Percentiles rank a stretch among this genome's conserved stretches.
Conservation (phyloP, 176 grass and related monocot genomes). For the barley (Hordeum vulgare) region DNA sequence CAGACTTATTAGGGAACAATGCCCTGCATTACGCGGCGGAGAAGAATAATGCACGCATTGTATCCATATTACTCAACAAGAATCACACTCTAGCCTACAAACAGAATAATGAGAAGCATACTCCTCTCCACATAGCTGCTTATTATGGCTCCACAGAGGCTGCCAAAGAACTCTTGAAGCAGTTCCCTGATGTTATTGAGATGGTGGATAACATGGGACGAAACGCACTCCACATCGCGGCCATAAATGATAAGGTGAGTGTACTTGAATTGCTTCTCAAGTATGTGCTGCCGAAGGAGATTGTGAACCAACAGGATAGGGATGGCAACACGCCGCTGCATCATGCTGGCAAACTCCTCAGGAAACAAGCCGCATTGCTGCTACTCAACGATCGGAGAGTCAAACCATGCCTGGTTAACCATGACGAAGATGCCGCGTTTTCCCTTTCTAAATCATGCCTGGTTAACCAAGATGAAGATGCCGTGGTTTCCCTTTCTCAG, state of each 20-base stretch:
- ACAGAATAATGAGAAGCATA: background rate
- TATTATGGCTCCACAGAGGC: background rate
- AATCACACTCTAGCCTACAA: background rate
- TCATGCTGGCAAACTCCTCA: background rate
- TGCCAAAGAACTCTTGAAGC: background rate
- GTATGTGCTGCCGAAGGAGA: background rate
- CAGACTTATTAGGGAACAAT: background rate
- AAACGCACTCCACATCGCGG: background rate
- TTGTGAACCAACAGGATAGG: background rate
- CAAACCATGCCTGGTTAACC: background rate
- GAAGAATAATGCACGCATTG: background rate
- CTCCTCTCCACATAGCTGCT: constrained; percentile 6
- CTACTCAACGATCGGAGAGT: constrained; percentile 12
- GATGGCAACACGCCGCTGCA: constrained; percentile 22
- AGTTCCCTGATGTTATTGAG: background rate
- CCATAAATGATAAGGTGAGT: background rate
- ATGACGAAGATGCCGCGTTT: background rate
- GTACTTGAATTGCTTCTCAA: background rate
- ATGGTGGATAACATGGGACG: background rate
- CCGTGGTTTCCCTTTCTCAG: no score
- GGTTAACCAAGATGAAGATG: no score
- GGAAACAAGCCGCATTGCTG: background rate
- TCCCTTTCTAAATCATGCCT: no score
- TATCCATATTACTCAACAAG: background rate
- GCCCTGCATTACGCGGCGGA: constrained; percentile 10